A percentile compares a stretch with the other conserved stretches of the same genome.
Conservation (phyloP, 108 stramenopile species). For the Asterionellopsis glacialis region DNA sequence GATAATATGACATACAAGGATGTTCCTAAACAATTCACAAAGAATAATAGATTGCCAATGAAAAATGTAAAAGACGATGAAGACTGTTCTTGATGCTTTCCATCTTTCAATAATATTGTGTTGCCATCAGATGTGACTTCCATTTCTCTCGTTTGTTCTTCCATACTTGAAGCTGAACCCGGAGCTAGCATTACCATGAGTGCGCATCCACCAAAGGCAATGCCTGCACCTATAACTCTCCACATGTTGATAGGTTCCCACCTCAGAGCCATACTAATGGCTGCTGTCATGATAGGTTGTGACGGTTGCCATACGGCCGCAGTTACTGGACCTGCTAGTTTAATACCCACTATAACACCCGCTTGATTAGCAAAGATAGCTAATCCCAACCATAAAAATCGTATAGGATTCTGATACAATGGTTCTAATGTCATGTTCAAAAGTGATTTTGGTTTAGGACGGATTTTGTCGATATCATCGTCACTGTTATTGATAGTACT, state of each 20-base stretch:
- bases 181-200: slow-evolving; percentile 11
- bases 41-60: slow-evolving; percentile 21
- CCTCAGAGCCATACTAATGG: slow-evolving; percentile 17
- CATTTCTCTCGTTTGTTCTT: too few relatives aligned
- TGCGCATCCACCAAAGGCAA: slow-evolving; percentile 24
- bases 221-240: slow-evolving; percentile 10
- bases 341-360: slow-evolving; percentile 19
- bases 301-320: slow-evolving; percentile 27
- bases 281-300: slow-evolving; percentile 31
- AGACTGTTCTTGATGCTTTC: background rate
- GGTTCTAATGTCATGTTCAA: background rate
- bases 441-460: background rate
- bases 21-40: slow-evolving; percentile 25
- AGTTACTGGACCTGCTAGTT: slow-evolving; percentile 26
- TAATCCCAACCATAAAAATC: slow-evolving; percentile 11
- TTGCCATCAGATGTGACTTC: too few relatives aligned
- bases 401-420: background rate
- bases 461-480: background rate
- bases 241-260: slow-evolving; percentile 8
- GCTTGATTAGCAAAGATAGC: slow-evolving; percentile 23
- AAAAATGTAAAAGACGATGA: background rate
- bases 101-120: too few relatives aligned
- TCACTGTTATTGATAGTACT: too few relatives aligned
- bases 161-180: too few relatives aligned
- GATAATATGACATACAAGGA: slow-evolving; percentile 21